phyloP scores from a whole-genome alignment of 805 yeast genomes.

The Huiozyma sinensis region DNA sequence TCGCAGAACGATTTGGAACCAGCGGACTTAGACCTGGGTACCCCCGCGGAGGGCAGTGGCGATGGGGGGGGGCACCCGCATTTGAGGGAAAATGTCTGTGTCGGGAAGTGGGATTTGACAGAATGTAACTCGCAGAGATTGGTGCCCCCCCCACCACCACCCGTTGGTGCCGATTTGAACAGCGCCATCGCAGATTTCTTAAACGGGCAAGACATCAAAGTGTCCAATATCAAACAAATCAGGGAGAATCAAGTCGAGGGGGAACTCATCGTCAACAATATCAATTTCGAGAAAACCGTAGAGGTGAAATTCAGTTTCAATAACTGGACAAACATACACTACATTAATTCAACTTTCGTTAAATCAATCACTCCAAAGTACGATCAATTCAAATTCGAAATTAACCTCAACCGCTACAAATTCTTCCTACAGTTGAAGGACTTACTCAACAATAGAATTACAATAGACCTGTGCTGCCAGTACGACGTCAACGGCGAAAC shows the following conservation, averaged over 20 bases:
- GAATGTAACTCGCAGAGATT: background rate
- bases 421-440: conserved; percentile 19
- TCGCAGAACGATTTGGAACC: conserved; percentile 1
- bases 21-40: conserved; percentile 4
- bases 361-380: conserved; percentile 17
- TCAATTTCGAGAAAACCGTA: conserved; percentile 26
- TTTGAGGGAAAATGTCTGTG: background rate
- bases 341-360: conserved; percentile 18
- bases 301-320: conserved; percentile 27
- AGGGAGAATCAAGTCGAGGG: conserved; percentile 16
- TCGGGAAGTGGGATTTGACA: conserved; percentile 3
- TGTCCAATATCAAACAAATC: conserved; percentile 9
- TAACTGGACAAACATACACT: conserved; percentile 26
- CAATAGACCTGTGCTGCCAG: conserved; percentile 24
- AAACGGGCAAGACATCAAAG: conserved; percentile 18
- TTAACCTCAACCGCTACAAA: conserved; percentile 21
- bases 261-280: conserved; percentile 21
- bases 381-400: conserved; percentile 25
- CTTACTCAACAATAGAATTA: conserved; percentile 11
- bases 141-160: background rate
- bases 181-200: conserved; percentile 7
- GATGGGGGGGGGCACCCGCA: background rate
- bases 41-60: conserved; percentile 1
- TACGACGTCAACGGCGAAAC: conserved; percentile 27
- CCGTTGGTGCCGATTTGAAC: background rate